Conservation (phyloP, 2,329 filamentous ascomycete species). For the Lecanosticta acicola region DNA sequence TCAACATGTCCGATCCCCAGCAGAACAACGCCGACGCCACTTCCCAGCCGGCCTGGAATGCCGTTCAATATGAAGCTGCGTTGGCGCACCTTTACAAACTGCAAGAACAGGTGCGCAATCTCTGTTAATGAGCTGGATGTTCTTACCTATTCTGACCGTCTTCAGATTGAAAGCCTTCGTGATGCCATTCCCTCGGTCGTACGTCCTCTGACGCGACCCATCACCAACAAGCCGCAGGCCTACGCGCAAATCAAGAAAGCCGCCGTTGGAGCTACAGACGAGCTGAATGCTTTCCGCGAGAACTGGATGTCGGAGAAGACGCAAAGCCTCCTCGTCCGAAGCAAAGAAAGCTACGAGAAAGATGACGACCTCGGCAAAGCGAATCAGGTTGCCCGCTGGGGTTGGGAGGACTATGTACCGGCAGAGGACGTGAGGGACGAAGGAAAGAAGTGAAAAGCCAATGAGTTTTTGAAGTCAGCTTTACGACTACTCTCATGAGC, state of each 20-base stretch:
- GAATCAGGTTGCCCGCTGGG: slow-evolving; percentile 32
- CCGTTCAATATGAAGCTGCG: slow-evolving; percentile 31
- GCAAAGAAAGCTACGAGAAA: slow-evolving; percentile 32
- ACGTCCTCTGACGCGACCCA: slow-evolving; percentile 33
- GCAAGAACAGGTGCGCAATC: slow-evolving; percentile 36
- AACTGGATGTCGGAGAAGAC: slow-evolving; percentile 36
- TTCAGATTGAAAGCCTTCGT: slow-evolving; percentile 40
- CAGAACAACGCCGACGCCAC: background rate
- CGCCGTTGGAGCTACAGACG: slow-evolving; percentile 32
- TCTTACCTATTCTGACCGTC: slow-evolving; percentile 1
- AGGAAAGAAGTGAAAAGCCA: background rate
- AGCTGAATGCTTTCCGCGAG: slow-evolving; percentile 35
- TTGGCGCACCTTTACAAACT: slow-evolving; percentile 42
- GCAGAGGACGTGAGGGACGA: background rate
- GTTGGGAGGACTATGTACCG: slow-evolving; percentile 31
- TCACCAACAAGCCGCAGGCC: slow-evolving; percentile 29
- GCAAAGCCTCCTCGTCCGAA: slow-evolving; percentile 33
- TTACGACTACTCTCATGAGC: background rate
- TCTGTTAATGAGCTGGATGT: background rate
- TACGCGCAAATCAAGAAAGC: slow-evolving; percentile 37
- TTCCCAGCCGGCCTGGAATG: slow-evolving; percentile 11
- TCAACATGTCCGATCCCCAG: background rate
- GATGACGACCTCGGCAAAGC: slow-evolving; percentile 36
- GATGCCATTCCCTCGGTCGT: slow-evolving; percentile 40
- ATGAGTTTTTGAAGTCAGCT: background rate